phyloP scores from a whole-genome alignment of 129 eudicot species.

The Saussurea involucrata region DNA sequence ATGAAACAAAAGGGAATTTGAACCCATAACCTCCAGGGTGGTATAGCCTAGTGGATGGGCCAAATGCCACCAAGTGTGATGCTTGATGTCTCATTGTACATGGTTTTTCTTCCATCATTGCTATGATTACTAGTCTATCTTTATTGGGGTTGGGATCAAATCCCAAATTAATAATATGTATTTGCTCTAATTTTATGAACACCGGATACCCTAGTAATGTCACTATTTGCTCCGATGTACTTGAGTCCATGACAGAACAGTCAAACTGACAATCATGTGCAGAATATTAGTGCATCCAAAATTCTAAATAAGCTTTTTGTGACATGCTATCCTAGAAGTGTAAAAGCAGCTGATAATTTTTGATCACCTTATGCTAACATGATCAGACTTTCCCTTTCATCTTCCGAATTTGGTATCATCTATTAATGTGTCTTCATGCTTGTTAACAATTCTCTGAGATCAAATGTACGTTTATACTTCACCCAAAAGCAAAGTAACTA shows the following conservation, averaged over 20 bases:
- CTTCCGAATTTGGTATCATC: not conserved
- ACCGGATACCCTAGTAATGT: not conserved
- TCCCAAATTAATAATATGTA: not conserved
- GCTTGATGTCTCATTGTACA: not conserved
- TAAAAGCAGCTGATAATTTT: not conserved
- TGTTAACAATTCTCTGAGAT: not conserved
- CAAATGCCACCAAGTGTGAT: not conserved
- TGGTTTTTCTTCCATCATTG: not conserved
- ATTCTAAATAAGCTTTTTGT: too few relatives aligned
- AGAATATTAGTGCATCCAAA: not conserved
- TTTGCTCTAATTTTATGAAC: not conserved
- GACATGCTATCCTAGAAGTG: not conserved
- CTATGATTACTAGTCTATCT: not conserved
- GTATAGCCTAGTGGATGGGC: not conserved
- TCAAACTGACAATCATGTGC: not conserved
- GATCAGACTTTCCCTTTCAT: not conserved
- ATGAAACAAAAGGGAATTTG: not conserved
- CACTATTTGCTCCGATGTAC: not conserved
- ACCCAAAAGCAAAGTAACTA: not conserved
- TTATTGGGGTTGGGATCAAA: not conserved
- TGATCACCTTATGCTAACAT: not conserved
- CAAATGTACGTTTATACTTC: not conserved
- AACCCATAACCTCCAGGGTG: not conserved
- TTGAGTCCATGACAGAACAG: not conserved
- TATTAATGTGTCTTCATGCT: not conserved